A percentile compares a stretch with the other conserved stretches of the same genome.
These are phyloP conservation scores for Phyllosticta ampelicida DNA, from an alignment of 2,329 filamentous ascomycete genomes.

Conservation along the genomic window DNA sequence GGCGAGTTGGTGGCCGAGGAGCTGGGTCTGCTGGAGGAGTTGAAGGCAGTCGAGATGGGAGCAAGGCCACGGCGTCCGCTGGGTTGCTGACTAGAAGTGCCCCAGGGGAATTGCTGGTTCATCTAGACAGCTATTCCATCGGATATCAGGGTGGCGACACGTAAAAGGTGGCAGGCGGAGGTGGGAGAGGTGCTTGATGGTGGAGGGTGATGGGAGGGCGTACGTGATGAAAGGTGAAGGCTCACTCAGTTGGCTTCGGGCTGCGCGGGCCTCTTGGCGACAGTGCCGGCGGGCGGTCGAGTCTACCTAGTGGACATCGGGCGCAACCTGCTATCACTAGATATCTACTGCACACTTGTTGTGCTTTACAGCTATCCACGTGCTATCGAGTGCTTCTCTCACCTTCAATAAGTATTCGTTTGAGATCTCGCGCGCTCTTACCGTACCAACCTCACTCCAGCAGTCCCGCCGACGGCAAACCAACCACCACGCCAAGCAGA, in stretches of 20 bases:
- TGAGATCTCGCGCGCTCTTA: too few species aligned
- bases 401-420: too few species aligned
- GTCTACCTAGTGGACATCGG: too few species aligned
- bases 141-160: constrained; percentile 24
- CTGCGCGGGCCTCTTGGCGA: constrained; percentile 9
- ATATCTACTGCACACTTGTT: too few species aligned
- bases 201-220: constrained; percentile 11
- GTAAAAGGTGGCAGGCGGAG: constrained; percentile 14
- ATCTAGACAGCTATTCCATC: constrained; percentile 34
- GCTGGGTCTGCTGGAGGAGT: constrained; percentile 33
- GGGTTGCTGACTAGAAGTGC: constrained; percentile 43
- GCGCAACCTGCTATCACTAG: too few species aligned
- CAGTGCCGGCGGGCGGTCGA: constrained; percentile 2
- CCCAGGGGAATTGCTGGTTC: constrained; percentile 48
- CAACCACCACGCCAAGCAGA: background rate
- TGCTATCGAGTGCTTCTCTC: too few species aligned
- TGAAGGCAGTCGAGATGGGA: constrained; percentile 45
- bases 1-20: constrained; percentile 39
- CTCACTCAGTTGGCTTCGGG: constrained; percentile 6
- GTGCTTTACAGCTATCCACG: too few species aligned
- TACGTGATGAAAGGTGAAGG: constrained; percentile 7
- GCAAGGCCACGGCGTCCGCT: constrained; percentile 46
- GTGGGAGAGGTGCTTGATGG: constrained; percentile 13
- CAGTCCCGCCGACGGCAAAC: background rate
- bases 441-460: too few species aligned